Evolutionary conservation across 306 rosid genomes (phyloP).

Genomic region (Prunus davidiana): DNA sequence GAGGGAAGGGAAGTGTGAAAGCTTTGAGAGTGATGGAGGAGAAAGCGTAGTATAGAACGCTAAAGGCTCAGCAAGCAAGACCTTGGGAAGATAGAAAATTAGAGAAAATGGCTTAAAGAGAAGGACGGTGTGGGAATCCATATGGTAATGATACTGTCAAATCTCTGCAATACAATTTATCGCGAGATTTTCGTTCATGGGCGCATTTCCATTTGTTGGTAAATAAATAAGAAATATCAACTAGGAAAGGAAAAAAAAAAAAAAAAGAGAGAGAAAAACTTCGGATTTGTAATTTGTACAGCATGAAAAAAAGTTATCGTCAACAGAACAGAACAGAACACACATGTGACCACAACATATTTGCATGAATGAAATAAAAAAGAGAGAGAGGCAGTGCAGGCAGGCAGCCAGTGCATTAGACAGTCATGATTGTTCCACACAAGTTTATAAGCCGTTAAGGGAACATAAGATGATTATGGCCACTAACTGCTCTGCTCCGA

Average conservation of each 20-base stretch:
- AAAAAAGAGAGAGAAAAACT: no score
- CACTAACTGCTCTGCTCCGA: conserved; percentile 13
- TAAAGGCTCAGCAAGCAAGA: conserved; percentile 33
- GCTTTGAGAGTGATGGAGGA: conserved; percentile 31
- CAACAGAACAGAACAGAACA: no score
- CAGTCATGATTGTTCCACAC: conserved; percentile 29
- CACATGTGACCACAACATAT: no score
- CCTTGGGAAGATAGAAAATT: conserved; percentile 34
- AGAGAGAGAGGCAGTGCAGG: background rate
- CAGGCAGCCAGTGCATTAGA: background rate
- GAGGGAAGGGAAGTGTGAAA: conserved; percentile 18
- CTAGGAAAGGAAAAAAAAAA: background rate
- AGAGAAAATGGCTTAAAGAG: conserved; percentile 2
- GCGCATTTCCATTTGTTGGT: background rate
- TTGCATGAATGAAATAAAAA: background rate
- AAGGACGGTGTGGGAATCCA: conserved; percentile 27
- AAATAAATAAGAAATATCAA: background rate
- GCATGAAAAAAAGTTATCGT: no score
- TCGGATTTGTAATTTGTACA: no score
- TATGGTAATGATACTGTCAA: background rate
- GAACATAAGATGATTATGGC: conserved; percentile 31
- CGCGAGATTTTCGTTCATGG: conserved; percentile 23
- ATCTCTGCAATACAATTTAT: conserved; percentile 16
- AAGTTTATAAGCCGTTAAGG: conserved; percentile 36
- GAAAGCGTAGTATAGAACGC: conserved; percentile 30